Base-by-base conservation (phyloP, 306 rosid species). In the Neltuma alba region DNA sequence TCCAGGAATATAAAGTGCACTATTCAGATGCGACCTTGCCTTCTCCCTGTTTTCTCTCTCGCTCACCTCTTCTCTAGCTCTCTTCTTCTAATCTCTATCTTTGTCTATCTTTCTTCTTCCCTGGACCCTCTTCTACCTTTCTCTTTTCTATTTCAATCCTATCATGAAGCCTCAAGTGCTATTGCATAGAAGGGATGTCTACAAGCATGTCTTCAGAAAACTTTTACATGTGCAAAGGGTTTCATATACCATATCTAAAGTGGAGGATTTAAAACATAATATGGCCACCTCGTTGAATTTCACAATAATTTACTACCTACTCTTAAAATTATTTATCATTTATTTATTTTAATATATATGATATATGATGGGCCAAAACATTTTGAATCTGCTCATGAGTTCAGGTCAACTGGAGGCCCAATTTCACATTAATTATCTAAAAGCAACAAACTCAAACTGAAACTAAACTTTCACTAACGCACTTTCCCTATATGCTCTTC, bases 401-500 rank as follows among this genome's bases (percentile, higher is more conserved):
- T 37, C 52, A 21, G 25, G 38, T 57, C 33, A 20, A 70, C 69
- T 68, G 4, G 7, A n/a, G 60, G 41, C 6, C 72, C 21, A 37
- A 27, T 63, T 73, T 38, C 60, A 64, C 47, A 64, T 63, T 60
- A 34, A 64, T 63, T 60, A 34, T 45, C 1, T 73, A 52, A n/a
- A 20, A 48, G 40, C 2, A 31, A 47, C 55, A 25, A 36, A 25
- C 74, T 69, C 6, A 9, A 57, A 37, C 15, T 31, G 50, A 45
- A 75, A 62, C 67, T 38, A 52, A 76, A 14, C 57, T 40, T 64
- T 23, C 57, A 60, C 36, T 60, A 60, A 57, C 12, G 65, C 20
- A 28, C 67, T 61, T 57, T 25, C 30, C 75, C 20, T 7, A 13
- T 67, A 21, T 66, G 54, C 10, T 70, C 10, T 70, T 8, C 20